Base-by-base conservation (phyloP, 805 yeast genomes). In the Cyberlindnera subsufficiens region DNA sequence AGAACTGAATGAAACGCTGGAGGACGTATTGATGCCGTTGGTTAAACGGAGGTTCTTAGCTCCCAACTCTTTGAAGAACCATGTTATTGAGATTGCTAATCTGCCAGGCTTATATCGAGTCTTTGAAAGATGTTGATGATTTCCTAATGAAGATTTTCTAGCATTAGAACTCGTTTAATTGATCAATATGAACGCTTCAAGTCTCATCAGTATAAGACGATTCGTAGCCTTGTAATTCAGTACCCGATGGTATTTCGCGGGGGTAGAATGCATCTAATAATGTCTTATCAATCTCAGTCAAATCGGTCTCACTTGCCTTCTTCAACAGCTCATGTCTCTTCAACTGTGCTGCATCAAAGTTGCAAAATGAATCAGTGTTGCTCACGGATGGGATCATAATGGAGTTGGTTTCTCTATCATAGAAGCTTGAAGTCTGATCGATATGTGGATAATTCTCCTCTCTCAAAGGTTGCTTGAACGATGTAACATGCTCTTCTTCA, bases 51-150 rank as follows among this genome's bases (percentile, higher is more conserved):
- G 79, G 37, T 75, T 88, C 22, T 58, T 88, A 13, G 95, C 90
- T 0, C 76, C 95, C 0, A 67, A 67, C 13, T 56, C 55, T 3
- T 52, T 88, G 31, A 50, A 62, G 5, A 56, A 68, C 13, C 81
- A 78, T 43, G 78, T 89, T 4, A 74, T 86, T 5, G 96, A 91
- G 60, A 78, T 93, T 32, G 97, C 99, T 0, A 89, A 82, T 58
- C 63, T 93, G 27, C 98, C 98, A 2, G 96, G 96, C 0, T 67
- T 93, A 43, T 93, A 93, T 63, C 77, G 73, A 54, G 95, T 95
- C 5, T 93, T 93, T 68, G 99, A 93, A 66, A 72, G 99, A 59
- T 93, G 99, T 55, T 86, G 11, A 22, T 9, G 10, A 9, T 22
- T 22, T 22, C 27, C 27, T 22, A 22, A 10, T 11, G 3, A 9